Percentiles rank a stretch among this genome's conserved stretches.
Conservation (phyloP, 2,329 filamentous ascomycete species). For the Hymenoscyphus occultus region DNA sequence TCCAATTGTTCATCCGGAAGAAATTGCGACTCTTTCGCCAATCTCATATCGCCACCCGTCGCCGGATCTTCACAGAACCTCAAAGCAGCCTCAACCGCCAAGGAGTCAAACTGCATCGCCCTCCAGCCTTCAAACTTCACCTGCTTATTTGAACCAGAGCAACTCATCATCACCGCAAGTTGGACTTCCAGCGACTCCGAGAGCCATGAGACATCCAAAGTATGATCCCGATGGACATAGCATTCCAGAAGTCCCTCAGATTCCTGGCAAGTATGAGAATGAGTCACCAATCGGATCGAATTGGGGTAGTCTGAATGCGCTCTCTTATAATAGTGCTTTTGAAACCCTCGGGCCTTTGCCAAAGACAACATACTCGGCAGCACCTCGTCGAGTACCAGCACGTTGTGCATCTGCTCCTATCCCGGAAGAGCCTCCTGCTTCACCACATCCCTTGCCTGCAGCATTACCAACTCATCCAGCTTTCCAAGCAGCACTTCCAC, state of each 20-base stretch:
- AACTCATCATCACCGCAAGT: conserved; percentile 51
- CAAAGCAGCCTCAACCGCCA: conserved; percentile 43
- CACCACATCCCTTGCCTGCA: conserved; percentile 34
- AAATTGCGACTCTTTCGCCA: conserved; percentile 42
- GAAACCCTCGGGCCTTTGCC: conserved; percentile 35
- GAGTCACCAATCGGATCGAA: conserved; percentile 20
- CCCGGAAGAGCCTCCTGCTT: conserved; percentile 43
- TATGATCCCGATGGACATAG: conserved; percentile 57
- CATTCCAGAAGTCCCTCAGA: conserved; percentile 55
- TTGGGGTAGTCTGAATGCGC: conserved; percentile 29
- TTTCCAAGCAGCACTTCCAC: conserved; percentile 39
- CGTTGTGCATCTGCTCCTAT: conserved; percentile 62
- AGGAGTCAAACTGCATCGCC: conserved; percentile 62
- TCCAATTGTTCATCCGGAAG: conserved; percentile 70
- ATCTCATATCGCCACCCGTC: conserved; percentile 26
- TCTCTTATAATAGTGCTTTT: conserved; percentile 29
- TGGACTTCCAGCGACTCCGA: conserved; percentile 85
- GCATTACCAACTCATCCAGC: conserved; percentile 42
- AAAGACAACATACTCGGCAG: conserved; percentile 37
- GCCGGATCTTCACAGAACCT: conserved; percentile 28
- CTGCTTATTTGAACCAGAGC: conserved; percentile 44
- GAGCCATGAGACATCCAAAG: conserved; percentile 80
- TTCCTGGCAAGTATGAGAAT: conserved; percentile 46
- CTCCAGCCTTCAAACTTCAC: conserved; percentile 28
- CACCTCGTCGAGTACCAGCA: conserved; percentile 48